A percentile compares a stretch with the other conserved stretches of the same genome.
Evolutionary conservation across 2,329 filamentous ascomycete species (phyloP).

Genomic region (Phaeosphaeriaceae sp.): DNA sequence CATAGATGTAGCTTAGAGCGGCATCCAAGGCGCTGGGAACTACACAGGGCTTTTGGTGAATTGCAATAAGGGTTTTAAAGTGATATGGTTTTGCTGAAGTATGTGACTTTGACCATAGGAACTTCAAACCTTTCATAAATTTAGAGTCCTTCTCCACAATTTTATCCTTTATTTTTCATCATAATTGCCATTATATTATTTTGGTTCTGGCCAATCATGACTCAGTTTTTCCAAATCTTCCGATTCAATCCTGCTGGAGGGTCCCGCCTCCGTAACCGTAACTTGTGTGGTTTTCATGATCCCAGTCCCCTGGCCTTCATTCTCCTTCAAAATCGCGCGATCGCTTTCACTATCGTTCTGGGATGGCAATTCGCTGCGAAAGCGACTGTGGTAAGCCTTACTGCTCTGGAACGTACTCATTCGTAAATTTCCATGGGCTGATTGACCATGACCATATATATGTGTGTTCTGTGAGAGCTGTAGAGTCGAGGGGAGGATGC

Average conservation of each 20-base stretch:
- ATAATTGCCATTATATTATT: neutral
- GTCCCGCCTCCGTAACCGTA: slow-evolving; percentile 16
- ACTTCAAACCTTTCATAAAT: no score
- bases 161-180: neutral
- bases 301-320: slow-evolving; percentile 22
- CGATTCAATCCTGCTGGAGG: neutral
- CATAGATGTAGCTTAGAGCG: neutral
- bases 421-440: slow-evolving; percentile 11
- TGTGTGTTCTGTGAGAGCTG: slow-evolving; percentile 11
- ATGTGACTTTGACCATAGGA: no score
- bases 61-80: no score
- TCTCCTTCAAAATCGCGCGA: slow-evolving; percentile 31
- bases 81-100: neutral
- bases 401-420: slow-evolving; percentile 22
- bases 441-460: slow-evolving; percentile 18
- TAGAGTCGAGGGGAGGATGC: slow-evolving; percentile 21
- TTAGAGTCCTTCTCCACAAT: neutral
- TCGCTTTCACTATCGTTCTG: slow-evolving; percentile 36
- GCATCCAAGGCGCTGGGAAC: no score
- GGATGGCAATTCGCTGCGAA: slow-evolving; percentile 28
- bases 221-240: neutral
- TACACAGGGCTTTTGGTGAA: no score
- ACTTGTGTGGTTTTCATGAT: slow-evolving; percentile 36
- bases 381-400: slow-evolving; percentile 28
- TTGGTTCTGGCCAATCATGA: slow-evolving; percentile 1